These are phyloP conservation scores for Vigna unguiculata DNA, from an alignment of 306 rosid species.

Conservation along the genomic window DNA sequence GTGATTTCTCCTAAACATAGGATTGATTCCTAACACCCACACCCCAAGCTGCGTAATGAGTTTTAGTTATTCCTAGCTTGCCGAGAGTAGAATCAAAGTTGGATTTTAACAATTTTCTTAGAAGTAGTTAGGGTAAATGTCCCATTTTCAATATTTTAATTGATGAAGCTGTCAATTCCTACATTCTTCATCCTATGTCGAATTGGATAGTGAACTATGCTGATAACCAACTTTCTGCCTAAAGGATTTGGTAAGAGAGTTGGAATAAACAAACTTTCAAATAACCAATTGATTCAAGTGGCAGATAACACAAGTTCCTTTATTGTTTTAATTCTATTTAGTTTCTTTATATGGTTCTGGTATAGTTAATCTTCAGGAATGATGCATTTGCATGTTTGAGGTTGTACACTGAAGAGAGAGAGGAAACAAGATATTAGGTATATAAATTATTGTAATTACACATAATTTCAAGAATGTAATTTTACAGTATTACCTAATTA, in stretches of 20 bases:
- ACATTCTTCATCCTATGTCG: constrained; percentile 8
- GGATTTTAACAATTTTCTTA: background rate
- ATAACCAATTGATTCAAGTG: background rate
- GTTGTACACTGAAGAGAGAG: constrained; percentile 1
- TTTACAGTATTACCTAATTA: background rate
- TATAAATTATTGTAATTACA: background rate
- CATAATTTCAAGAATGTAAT: no score
- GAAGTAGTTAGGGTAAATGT: background rate
- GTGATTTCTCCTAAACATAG: no score
- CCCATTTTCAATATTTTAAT: background rate
- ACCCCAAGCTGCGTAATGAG: background rate
- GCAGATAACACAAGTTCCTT: background rate
- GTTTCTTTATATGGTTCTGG: background rate
- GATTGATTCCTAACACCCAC: no score
- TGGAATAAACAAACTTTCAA: background rate
- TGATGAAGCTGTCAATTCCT: background rate
- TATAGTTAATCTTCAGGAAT: constrained; percentile 14
- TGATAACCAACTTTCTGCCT: background rate
- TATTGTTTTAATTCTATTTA: constrained; percentile 29
- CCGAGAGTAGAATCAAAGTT: background rate
- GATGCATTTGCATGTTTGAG: constrained; percentile 32
- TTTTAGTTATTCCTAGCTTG: background rate
- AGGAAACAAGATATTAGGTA: background rate
- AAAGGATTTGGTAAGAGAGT: background rate
- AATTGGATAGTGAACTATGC: background rate